Percentiles rank a stretch among this genome's conserved stretches.
These are phyloP conservation scores for Gastrolobium villosum DNA, from an alignment of 306 rosid species.

Conservation along the genomic window DNA sequence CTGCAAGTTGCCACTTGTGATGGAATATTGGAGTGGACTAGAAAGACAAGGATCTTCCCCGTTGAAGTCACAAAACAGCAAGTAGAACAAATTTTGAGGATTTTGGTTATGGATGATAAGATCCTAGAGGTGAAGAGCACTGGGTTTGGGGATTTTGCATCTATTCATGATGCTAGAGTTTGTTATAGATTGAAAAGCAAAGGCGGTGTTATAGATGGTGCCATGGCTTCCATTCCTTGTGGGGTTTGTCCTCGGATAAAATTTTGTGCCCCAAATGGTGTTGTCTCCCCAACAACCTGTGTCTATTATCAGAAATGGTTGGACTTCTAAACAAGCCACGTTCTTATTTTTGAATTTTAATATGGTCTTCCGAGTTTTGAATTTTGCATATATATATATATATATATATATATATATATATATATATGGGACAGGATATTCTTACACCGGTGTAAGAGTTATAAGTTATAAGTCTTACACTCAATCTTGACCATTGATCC, in stretches of 20 bases:
- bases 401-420: too few species aligned
- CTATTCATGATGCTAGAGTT: conserved; percentile 62
- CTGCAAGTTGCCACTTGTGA: conserved; percentile 64
- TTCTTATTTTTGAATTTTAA: not conserved
- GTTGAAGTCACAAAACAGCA: conserved; percentile 56
- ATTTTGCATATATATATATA: too few species aligned
- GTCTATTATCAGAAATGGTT: conserved; percentile 72
- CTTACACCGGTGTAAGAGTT: too few species aligned
- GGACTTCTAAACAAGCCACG: conserved; percentile 60
- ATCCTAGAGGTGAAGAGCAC: conserved; percentile 68
- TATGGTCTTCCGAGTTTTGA: not conserved
- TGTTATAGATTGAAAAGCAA: conserved; percentile 70
- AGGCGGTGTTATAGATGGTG: conserved; percentile 55
- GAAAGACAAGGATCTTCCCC: conserved; percentile 43
- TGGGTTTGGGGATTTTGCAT: conserved; percentile 69
- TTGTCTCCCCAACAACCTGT: conserved; percentile 75
- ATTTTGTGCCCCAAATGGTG: conserved; percentile 70
- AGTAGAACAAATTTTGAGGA: conserved; percentile 63
- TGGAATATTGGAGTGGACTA: conserved; percentile 52
- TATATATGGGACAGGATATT: too few species aligned
- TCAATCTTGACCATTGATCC: too few species aligned
- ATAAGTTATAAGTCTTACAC: too few species aligned
- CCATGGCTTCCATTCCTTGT: conserved; percentile 77
- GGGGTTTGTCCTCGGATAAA: conserved; percentile 79
- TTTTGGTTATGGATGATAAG: conserved; percentile 72